Base-by-base conservation (phyloP, 805 yeast species). In the Lipomyces sp. region DNA sequence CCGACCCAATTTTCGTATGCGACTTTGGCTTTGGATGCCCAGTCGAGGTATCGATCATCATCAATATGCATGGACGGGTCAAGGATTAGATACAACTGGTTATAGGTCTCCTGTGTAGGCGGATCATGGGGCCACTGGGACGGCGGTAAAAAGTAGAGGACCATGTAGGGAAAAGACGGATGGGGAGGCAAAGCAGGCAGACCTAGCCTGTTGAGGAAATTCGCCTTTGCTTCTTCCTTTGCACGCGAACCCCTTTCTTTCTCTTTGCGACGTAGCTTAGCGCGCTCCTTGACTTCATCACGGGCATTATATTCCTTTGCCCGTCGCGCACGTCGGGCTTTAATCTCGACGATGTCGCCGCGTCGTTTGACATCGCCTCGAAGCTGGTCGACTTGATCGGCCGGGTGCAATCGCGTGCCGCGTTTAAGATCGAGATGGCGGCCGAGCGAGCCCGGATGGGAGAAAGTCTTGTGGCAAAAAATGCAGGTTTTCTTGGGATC, bases 391-490 rank as follows among this genome's bases (percentile, higher is more conserved):
- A 87, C 84, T 53, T 80, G 77, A 2, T 80, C 84, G 0, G 77
- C 73, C 0, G 89, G 89, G 69, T 86, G 90, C 15, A 75, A 63
- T 0, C 78, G 72, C 8, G 86, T 80, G 0, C 89, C 90, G 62
- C 84, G 83, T 67, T 84, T 82, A 56, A 79, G 74, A 71, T 87
- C 89, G 54, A 87, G 73, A 73, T 86, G 90, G 45, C 90, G 77
- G 0, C 89, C 89, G 64, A 85, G 77, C 0, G 87, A 84, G 1
- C 89, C 88, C 5, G 86, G 84, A 66, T 85, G 85, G 2, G 86
- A 80, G 73, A 86, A 87, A 0, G 81, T 77, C 64, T 81, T 79
- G 0, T 83, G 83, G 71, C 90, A 86, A 72, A 85, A 85, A 0
- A 78, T 78, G 73, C 89, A 85, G 62, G 77, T 74, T 66, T 74